Conservation (phyloP, 2,329 filamentous ascomycete species). For the Gnomoniopsis sp. region DNA sequence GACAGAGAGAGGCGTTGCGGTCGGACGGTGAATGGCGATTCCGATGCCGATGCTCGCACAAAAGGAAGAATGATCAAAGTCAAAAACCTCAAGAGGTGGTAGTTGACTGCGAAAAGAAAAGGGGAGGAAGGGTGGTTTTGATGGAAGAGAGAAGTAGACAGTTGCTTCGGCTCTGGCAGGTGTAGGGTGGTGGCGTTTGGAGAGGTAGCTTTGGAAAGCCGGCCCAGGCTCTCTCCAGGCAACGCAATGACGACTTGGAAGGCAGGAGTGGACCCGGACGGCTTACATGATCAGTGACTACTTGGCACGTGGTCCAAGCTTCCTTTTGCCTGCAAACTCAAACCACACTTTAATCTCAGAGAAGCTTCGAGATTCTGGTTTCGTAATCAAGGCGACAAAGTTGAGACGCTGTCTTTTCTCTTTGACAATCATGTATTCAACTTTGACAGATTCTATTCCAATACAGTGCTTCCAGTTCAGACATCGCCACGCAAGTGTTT, state of each 20-base stretch:
- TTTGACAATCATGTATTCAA: background rate
- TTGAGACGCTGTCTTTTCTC: background rate
- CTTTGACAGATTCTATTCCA: background rate
- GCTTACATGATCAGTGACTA: background rate
- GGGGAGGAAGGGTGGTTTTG: background rate
- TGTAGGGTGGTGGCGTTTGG: background rate
- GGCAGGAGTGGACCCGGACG: conserved; percentile 7
- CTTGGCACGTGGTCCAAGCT: no score
- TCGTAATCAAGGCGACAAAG: no score
- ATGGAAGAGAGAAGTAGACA: conserved; percentile 1
- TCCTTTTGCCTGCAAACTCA: no score
- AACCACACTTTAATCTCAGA: no score
- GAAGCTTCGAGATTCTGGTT: no score
- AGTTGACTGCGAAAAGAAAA: conserved; percentile 2
- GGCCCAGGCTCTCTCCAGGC: background rate
- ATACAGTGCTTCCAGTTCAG: background rate
- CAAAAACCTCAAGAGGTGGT: background rate
- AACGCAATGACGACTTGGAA: conserved; percentile 7
- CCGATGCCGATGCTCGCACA: background rate
- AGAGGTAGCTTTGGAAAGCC: background rate
- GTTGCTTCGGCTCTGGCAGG: background rate
- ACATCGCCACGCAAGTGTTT: background rate
- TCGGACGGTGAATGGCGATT: background rate
- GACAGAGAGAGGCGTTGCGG: conserved; percentile 6
- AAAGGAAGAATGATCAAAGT: background rate